These are phyloP conservation scores for Allantophomopsis cytisporea DNA, from an alignment of 2,329 filamentous ascomycete genomes.

Conservation along the genomic window DNA sequence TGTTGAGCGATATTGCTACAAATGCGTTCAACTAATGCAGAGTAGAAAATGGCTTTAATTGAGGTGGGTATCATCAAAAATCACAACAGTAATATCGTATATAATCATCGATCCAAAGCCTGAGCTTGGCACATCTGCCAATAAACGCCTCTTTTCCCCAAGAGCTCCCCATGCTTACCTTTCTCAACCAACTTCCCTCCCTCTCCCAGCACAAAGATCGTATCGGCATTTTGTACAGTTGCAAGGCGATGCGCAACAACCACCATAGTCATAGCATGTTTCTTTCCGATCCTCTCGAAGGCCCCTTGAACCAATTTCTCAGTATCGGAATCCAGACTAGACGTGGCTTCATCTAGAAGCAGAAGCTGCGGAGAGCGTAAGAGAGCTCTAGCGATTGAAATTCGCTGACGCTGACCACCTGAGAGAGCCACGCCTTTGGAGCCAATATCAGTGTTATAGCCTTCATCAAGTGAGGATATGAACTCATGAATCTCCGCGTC, in stretches of 20 bases:
- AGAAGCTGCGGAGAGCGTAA: conserved; percentile 36
- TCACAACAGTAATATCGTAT: background rate
- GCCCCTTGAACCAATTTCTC: conserved; percentile 48
- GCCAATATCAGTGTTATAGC: conserved; percentile 30
- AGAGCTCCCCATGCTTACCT: conserved; percentile 36
- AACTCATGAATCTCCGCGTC: conserved; percentile 39
- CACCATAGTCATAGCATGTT: conserved; percentile 57
- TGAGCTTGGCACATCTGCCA: conserved; percentile 19
- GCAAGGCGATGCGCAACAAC: conserved; percentile 67
- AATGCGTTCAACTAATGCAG: too few relatives aligned
- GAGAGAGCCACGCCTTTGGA: conserved; percentile 30
- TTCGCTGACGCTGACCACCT: conserved; percentile 40
- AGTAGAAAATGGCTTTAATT: too few relatives aligned
- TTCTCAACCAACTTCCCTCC: conserved; percentile 34
- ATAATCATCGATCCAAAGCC: conserved; percentile 3
- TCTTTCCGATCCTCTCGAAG: conserved; percentile 47
- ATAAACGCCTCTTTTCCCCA: conserved; percentile 23
- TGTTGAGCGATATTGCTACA: too few relatives aligned
- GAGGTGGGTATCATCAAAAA: too few relatives aligned
- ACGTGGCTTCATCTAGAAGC: conserved; percentile 45
- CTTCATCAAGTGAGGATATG: conserved; percentile 32
- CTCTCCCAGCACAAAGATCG: conserved; percentile 67
- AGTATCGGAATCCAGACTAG: conserved; percentile 38
- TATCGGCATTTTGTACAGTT: conserved; percentile 65
- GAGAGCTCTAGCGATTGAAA: conserved; percentile 39